Conservation (phyloP, 2,329 filamentous ascomycete species). For the Colletotrichum falcatum region DNA sequence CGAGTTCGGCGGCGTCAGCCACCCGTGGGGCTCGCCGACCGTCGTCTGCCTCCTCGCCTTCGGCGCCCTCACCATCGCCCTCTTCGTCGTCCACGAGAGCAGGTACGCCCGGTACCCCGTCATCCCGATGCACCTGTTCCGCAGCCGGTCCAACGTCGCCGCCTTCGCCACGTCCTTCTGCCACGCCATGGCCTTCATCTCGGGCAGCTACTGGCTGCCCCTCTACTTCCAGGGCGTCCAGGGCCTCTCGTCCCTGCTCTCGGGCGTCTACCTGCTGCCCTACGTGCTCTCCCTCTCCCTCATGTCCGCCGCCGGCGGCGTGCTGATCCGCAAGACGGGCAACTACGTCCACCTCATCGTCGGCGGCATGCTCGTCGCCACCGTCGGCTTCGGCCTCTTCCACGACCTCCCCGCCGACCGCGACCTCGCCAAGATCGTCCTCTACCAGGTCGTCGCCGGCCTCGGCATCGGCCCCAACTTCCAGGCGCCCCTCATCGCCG, state of each 20-base stretch:
- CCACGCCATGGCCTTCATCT: constrained; percentile 71
- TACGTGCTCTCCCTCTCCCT: constrained; percentile 64
- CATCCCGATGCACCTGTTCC: constrained; percentile 75
- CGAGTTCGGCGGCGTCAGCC: constrained; percentile 73
- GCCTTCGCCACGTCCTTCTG: constrained; percentile 60
- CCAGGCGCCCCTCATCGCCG: constrained; percentile 70
- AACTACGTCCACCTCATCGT: constrained; percentile 68
- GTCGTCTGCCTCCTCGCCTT: constrained; percentile 74
- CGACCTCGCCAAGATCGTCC: constrained; percentile 60
- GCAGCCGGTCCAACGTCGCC: constrained; percentile 66
- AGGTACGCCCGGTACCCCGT: constrained; percentile 73
- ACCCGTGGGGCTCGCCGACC: constrained; percentile 71
- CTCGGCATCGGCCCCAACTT: constrained; percentile 72
- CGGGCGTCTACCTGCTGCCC: constrained; percentile 71
- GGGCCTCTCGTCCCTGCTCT: constrained; percentile 69
- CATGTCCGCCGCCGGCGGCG: constrained; percentile 56
- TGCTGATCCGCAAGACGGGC: constrained; percentile 65
- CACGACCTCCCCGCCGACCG: constrained; percentile 65
- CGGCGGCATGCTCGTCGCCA: constrained; percentile 64
- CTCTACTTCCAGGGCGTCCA: constrained; percentile 79
- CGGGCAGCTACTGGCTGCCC: constrained; percentile 76
- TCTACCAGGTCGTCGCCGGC: constrained; percentile 71
- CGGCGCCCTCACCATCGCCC: constrained; percentile 59
- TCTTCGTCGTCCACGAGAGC: constrained; percentile 73
- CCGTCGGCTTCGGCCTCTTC: constrained; percentile 69